A percentile compares a stretch with the other conserved stretches of the same genome.
phyloP scores from a whole-genome alignment of 2,329 filamentous ascomycete species.

The Dothistroma pini region DNA sequence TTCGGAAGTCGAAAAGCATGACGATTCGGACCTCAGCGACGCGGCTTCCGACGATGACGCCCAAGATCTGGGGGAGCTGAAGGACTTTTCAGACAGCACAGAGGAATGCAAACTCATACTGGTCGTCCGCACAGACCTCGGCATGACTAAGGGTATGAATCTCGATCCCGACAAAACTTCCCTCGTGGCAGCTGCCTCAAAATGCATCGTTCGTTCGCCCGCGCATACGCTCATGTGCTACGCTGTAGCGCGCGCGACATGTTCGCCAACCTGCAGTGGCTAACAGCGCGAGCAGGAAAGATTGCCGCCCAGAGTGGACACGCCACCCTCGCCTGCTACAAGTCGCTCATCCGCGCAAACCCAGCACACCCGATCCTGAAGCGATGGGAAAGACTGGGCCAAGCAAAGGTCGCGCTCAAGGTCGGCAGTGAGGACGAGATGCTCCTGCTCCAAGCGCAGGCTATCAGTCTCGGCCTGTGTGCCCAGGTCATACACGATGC shows the following conservation, averaged over 20 bases:
- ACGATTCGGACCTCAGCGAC: slow-evolving; percentile 39
- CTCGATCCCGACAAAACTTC: slow-evolving; percentile 12
- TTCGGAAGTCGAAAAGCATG: slow-evolving; percentile 25
- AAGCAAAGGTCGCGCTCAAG: slow-evolving; percentile 69
- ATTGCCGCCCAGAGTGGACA: slow-evolving; percentile 94
- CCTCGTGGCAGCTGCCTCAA: slow-evolving; percentile 2
- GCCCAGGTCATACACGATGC: slow-evolving; percentile 91
- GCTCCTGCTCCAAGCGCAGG: slow-evolving; percentile 73
- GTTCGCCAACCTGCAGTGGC: slow-evolving; percentile 35
- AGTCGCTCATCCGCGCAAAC: slow-evolving; percentile 60
- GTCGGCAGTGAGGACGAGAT: slow-evolving; percentile 77
- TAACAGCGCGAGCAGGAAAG: slow-evolving; percentile 62
- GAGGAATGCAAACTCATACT: slow-evolving; percentile 95
- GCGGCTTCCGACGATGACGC: slow-evolving; percentile 29
- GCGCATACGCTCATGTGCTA: background rate
- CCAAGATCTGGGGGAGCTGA: slow-evolving; percentile 44
- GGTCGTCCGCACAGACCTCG: slow-evolving; percentile 87
- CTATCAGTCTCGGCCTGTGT: slow-evolving; percentile 77
- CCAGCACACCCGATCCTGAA: slow-evolving; percentile 62
- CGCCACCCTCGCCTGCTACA: slow-evolving; percentile 97
- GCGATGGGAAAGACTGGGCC: slow-evolving; percentile 77
- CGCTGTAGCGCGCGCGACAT: background rate
- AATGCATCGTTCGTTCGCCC: background rate
- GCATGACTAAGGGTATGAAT: slow-evolving; percentile 85
- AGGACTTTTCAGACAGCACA: slow-evolving; percentile 46